Evolutionary conservation across 768 basidiomycete genomes (phyloP), one percentile per base, ranked within the genome.

Genomic region (Phylloporus sp.): DNA sequence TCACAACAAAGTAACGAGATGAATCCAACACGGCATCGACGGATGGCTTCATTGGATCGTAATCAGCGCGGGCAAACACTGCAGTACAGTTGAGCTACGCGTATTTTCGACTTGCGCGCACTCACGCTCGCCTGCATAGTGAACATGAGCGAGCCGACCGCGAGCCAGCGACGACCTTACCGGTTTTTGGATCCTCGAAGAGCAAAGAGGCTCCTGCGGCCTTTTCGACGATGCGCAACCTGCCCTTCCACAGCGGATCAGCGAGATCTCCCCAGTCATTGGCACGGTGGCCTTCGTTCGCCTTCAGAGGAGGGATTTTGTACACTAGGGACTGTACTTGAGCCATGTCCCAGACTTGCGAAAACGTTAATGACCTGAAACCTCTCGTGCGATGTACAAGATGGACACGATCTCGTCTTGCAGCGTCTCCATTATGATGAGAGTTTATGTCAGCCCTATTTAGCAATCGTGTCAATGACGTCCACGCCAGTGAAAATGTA

Each of bases 11-110:
- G 64, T 97, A 97, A 38, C 93, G 81, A 10, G 92, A 94, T 1
- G 91, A 94, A 64, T 97, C 93, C 22, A 96, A 74, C 14, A 94
- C 92, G n/a, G 90, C 86, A 55, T 97, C 93, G n/a, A 97, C 89
- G 23, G 79, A 83, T 5, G 90, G 89, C 48, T 81, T 82, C 35
- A 77, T 69, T 14, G 82, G 74, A 59, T 89, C 84, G 60, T 96
- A 97, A 35, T 79, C 79, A 14, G 91, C 82, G 54, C 79, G 83
- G 34, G 94, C 94, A 71, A 97, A 97, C 45, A 89, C 90, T 88
- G 65, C 29, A 50, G 42, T 35, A 45, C 13, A 22, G n/a, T 32
- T 43, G 51, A 49, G 38, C 36, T 17, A 26, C 15, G 45, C 38
- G n/a, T 47, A 37, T 50, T 32, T 52, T 38, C 27, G 42, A 61